Conservation (phyloP, 805 yeast species). For the Saturnispora galanensis region DNA sequence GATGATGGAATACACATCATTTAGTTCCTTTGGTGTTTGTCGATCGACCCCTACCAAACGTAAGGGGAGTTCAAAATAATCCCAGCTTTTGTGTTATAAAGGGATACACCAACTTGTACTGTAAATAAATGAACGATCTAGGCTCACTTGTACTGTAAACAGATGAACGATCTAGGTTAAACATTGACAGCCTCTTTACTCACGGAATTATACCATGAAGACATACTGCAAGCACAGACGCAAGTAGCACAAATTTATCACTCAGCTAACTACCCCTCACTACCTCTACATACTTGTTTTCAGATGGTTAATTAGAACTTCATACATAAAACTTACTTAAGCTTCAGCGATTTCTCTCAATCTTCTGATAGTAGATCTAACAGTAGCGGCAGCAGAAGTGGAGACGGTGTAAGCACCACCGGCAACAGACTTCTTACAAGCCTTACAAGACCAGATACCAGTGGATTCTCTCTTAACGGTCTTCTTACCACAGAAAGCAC, state of each 20-base stretch:
- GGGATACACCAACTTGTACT: no score
- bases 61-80: no score
- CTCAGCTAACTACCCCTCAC: neutral
- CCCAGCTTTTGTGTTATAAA: no score
- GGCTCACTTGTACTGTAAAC: no score
- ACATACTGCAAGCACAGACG: no score
- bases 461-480: slow-evolving; percentile 94
- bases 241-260: neutral
- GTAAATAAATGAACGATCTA: no score
- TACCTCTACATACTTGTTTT: neutral
- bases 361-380: slow-evolving; percentile 99
- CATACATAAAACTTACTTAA: slow-evolving; percentile 36
- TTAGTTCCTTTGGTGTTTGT: no score
- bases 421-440: slow-evolving; percentile 95
- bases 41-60: no score
- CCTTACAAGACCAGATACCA: slow-evolving; percentile 97
- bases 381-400: slow-evolving; percentile 99
- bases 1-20: no score
- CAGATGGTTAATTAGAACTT: neutral
- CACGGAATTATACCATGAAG: no score
- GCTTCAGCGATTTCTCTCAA: slow-evolving; percentile 99
- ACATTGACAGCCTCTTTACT: no score
- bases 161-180: no score
- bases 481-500: slow-evolving; percentile 99
- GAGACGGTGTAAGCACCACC: slow-evolving; percentile 99